phyloP scores from a whole-genome alignment of 306 rosid genomes.

The Quercus parvula region DNA sequence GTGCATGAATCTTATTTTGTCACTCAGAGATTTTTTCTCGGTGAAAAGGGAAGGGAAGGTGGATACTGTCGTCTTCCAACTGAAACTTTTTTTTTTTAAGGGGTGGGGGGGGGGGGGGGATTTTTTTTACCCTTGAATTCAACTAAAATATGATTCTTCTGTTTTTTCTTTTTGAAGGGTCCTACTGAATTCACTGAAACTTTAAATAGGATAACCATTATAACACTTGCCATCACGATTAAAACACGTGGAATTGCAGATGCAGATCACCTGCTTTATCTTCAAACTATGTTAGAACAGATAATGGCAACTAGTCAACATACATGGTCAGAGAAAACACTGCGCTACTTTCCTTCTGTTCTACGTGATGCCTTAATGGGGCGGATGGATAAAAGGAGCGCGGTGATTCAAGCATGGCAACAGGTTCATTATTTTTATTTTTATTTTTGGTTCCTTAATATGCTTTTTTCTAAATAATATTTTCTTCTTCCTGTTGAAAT shows the following conservation, averaged over 20 bases:
- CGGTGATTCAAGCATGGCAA: conserved; percentile 89
- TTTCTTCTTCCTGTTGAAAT: neutral
- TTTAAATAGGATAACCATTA: conserved; percentile 69
- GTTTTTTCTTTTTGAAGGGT: conserved; percentile 55
- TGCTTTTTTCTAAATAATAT: neutral
- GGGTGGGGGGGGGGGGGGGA: too few species aligned
- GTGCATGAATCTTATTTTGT: conserved; percentile 90
- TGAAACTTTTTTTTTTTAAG: conserved; percentile 12
- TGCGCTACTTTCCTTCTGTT: conserved; percentile 76
- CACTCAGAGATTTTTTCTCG: conserved; percentile 86
- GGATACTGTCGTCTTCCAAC: conserved; percentile 31
- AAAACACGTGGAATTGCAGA: conserved; percentile 98
- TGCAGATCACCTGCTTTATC: conserved; percentile 86
- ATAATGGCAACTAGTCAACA: conserved; percentile 78
- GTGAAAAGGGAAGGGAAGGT: conserved; percentile 99
- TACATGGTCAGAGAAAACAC: conserved; percentile 94
- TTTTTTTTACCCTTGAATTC: conserved; percentile 14
- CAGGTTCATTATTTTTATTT: conserved; percentile 50
- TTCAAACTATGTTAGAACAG: conserved; percentile 88
- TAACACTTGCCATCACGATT: conserved; percentile 90
- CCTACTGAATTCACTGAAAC: conserved; percentile 96
- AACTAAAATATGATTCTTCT: conserved; percentile 11
- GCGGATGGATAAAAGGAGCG: conserved; percentile 71
- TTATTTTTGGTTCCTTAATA: neutral
- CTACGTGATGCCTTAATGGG: conserved; percentile 75